Conservation (phyloP, 2,329 filamentous ascomycete genomes). For the Xylariaceae sp. region DNA sequence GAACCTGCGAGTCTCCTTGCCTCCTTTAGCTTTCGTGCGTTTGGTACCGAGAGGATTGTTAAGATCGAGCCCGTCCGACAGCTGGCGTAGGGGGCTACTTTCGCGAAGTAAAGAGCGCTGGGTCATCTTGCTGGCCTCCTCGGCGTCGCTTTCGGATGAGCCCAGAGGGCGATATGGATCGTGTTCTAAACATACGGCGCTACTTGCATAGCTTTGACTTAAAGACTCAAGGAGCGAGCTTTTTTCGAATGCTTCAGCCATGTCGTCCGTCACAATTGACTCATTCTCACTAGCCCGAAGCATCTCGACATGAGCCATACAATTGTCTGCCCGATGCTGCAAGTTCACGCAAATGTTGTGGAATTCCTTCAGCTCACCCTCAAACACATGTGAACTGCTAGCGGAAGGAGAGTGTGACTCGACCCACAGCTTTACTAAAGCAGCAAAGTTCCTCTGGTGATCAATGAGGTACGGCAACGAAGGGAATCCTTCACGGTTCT, state of each 20-base stretch:
- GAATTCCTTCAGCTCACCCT: conserved; percentile 53
- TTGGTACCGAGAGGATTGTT: conserved; percentile 34
- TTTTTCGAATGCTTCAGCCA: conserved; percentile 49
- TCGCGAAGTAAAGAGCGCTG: conserved; percentile 27
- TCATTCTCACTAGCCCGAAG: conserved; percentile 39
- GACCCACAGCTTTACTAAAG: conserved; percentile 76
- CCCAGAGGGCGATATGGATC: conserved; percentile 41
- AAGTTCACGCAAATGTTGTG: conserved; percentile 48
- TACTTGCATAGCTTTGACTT: conserved; percentile 37
- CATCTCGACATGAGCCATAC: conserved; percentile 47
- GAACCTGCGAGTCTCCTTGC: conserved; percentile 40
- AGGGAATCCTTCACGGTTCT: conserved; percentile 85
- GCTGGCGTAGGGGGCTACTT: conserved; percentile 27
- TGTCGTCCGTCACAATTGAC: conserved; percentile 34
- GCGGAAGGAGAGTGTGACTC: conserved; percentile 45
- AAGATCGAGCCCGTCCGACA: conserved; percentile 33
- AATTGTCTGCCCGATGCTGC: conserved; percentile 49
- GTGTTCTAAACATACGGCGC: conserved; percentile 35
- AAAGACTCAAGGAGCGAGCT: conserved; percentile 38
- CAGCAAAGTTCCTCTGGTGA: conserved; percentile 77
- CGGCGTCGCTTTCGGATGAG: conserved; percentile 49
- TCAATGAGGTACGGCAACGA: conserved; percentile 92
- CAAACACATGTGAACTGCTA: conserved; percentile 37
- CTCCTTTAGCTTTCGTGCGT: conserved; percentile 34
- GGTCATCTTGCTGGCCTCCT: conserved; percentile 25